Percentiles rank a stretch among this genome's conserved stretches.
Evolutionary conservation across 2,329 filamentous ascomycete genomes (phyloP).

Genomic region (Cladosporium sp.): DNA sequence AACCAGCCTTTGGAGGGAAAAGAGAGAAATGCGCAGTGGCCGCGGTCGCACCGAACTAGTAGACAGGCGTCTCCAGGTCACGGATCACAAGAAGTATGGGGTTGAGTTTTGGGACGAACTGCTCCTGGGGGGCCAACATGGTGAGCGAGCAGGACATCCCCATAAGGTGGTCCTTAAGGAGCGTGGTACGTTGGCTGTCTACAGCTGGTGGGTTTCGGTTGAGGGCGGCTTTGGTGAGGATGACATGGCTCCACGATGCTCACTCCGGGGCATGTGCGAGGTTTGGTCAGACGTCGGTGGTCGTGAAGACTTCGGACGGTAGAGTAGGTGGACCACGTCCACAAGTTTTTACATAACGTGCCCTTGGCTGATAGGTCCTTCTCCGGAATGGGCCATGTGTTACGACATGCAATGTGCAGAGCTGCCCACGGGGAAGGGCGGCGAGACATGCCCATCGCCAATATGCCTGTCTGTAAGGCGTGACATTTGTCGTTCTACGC

Average conservation of each 20-base stretch:
- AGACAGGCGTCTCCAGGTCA: slow-evolving; percentile 16
- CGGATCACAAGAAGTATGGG: slow-evolving; percentile 18
- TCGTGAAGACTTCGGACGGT: slow-evolving; percentile 14
- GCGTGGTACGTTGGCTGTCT: not conserved
- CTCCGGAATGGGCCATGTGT: slow-evolving; percentile 1
- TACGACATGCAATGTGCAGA: not conserved
- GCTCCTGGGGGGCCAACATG: not conserved
- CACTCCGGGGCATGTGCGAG: slow-evolving; percentile 2
- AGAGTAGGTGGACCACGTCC: not conserved
- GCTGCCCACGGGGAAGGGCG: slow-evolving; percentile 12
- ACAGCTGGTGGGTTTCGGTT: slow-evolving; percentile 8
- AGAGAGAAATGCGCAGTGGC: slow-evolving; percentile 8
- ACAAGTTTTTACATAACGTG: slow-evolving; percentile 15
- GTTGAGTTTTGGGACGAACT: slow-evolving; percentile 1
- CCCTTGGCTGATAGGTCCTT: slow-evolving; percentile 14
- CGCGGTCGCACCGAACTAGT: slow-evolving; percentile 16
- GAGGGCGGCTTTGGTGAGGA: slow-evolving; percentile 17
- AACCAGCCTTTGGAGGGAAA: not conserved
- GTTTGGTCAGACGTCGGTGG: slow-evolving; percentile 1
- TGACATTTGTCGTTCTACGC: not conserved
- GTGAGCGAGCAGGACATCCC: not conserved
- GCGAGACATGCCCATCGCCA: not conserved
- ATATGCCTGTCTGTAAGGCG: not conserved
- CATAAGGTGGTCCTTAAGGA: not conserved
- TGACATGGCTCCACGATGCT: slow-evolving; percentile 8